Base-by-base conservation (phyloP, 169 alveolate genomes). In the Plasmodium gallinaceum region DNA sequence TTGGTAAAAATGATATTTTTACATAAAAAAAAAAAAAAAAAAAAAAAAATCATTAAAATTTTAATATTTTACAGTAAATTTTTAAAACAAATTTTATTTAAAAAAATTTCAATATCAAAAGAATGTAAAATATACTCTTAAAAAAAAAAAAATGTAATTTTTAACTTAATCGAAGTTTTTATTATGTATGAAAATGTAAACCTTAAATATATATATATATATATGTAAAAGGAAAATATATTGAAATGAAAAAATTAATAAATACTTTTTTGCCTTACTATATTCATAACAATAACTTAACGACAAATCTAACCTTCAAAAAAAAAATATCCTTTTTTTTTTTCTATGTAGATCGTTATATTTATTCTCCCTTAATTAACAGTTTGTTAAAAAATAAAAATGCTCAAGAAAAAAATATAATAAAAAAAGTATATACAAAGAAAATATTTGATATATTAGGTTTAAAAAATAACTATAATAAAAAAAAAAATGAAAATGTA, bases 321-420 rank as follows among this genome's bases (percentile, higher is more conserved):
- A 85, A 65, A n/a, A 85, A 71, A 37, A 74, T 26, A 24, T 61
- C 45, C 4, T 85, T 85, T 60, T 60, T 70, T 43, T 45, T 70
- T 60, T 85, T 85, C 32, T 85, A 85, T 70, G 32, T 85, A 26
- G 92, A 85, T 64, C 92, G 92, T 46, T 85, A 58, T 51, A 64
- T 85, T 20, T 85, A 85, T 45, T 70, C 92, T 37, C 87, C 92
- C n/a, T 16, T 85, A 64, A 26, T 85, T 48, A 71, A 58, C 7
- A 70, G 42, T 22, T 42, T 70, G 39, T 37, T 70, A 32, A 58
- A 66, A 62, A 51, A 45, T 16, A 70, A 85, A 69, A 70, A 42
- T 58, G 74, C 57, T 24, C 32, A 57, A 18, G 92, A 85, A 52
- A 45, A 85, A 85, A 85, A 71, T 64, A 32, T 32, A 51, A 18